Evolutionary conservation across 2,329 filamentous ascomycete genomes (phyloP).

Genomic region (Shiraia sp.): DNA sequence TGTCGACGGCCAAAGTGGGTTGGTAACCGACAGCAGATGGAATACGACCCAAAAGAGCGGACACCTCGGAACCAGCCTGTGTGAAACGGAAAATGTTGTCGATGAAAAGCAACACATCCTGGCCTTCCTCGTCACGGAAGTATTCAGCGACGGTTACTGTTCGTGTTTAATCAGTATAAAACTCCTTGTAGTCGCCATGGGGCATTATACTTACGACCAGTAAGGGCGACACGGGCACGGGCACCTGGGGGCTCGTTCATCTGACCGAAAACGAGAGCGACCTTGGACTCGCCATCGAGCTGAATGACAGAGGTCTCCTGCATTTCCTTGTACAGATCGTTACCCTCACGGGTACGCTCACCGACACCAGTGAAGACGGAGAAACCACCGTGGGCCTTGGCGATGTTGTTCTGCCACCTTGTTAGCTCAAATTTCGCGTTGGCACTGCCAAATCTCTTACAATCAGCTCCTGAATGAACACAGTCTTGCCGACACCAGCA

Average conservation of each 20-base stretch:
- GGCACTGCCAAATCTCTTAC: constrained; percentile 51
- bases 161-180: too few species aligned
- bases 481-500: constrained; percentile 99
- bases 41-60: constrained; percentile 98
- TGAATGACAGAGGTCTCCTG: constrained; percentile 99
- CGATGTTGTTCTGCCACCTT: constrained; percentile 85
- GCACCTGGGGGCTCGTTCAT: constrained; percentile 99
- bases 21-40: constrained; percentile 99
- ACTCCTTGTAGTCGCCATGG: constrained; percentile 53
- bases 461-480: constrained; percentile 99
- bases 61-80: constrained; percentile 99
- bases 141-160: too few species aligned
- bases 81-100: constrained; percentile 99
- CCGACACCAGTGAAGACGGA: constrained; percentile 99
- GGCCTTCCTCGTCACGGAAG: constrained; percentile 79
- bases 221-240: constrained; percentile 99
- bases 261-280: constrained; percentile 98
- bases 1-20: constrained; percentile 41
- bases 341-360: constrained; percentile 99
- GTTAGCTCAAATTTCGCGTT: constrained; percentile 26
- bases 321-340: constrained; percentile 99
- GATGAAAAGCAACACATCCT: constrained; percentile 99
- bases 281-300: constrained; percentile 99
- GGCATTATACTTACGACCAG: constrained; percentile 57
- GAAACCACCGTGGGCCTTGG: constrained; percentile 99